phyloP scores from a whole-genome alignment of 805 yeast species.

The Candida morakotiae region DNA sequence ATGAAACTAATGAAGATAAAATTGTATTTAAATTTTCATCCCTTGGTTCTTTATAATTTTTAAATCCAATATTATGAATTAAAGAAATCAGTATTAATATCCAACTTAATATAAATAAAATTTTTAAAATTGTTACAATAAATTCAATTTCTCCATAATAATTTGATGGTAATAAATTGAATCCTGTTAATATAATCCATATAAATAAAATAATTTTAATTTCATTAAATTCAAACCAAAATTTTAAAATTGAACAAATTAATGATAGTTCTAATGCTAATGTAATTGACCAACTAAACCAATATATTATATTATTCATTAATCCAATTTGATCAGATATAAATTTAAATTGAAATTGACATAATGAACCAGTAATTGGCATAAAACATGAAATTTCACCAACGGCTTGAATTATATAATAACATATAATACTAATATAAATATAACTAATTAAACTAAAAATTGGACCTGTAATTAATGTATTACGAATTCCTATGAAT shows the following conservation, averaged over 20 bases:
- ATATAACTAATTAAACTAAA: conserved; percentile 15
- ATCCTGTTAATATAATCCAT: conserved; percentile 14
- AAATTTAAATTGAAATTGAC: conserved; percentile 16
- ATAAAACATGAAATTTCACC: conserved; percentile 16
- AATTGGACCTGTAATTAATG: conserved; percentile 15
- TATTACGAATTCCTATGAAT: conserved; percentile 14
- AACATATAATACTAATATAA: conserved; percentile 17
- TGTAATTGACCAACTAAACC: conserved; percentile 24
- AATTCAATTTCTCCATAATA: conserved; percentile 18
- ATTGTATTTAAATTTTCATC: background rate
- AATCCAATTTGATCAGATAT: conserved; percentile 14
- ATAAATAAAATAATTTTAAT: conserved; percentile 5
- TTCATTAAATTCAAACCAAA: conserved; percentile 11
- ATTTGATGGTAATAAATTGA: conserved; percentile 19
- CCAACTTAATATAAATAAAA: conserved; percentile 17
- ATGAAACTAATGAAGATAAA: conserved; percentile 18
- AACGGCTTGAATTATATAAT: conserved; percentile 16
- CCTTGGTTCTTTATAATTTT: conserved; percentile 4
- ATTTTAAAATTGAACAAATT: conserved; percentile 12
- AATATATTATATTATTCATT: conserved; percentile 18
- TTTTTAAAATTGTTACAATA: conserved; percentile 16
- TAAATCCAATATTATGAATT: conserved; percentile 27
- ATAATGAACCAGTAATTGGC: conserved; percentile 18
- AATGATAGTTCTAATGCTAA: conserved; percentile 19
- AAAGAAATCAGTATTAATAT: conserved; percentile 15